Conservation (phyloP, 352 stramenopile genomes). For the Aphanomyces euteiches region DNA sequence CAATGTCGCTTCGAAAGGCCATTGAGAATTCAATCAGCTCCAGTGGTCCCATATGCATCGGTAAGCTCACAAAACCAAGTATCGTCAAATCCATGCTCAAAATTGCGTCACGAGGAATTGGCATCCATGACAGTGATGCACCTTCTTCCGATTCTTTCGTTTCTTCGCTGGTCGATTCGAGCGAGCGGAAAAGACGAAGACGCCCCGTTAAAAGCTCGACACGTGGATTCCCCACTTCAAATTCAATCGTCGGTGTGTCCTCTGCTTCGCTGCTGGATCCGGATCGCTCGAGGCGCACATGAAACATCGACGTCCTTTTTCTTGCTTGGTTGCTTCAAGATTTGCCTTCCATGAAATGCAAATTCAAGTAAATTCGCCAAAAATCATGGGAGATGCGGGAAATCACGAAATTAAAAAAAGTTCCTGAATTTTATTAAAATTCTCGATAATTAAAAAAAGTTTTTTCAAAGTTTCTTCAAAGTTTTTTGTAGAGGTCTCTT, state of each 20-base stretch:
- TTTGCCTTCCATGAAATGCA: neutral
- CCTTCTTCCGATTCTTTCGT: slow-evolving; percentile 17
- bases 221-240: slow-evolving; percentile 29
- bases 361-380: no score
- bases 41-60: slow-evolving; percentile 78
- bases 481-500: no score
- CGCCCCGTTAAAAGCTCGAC: slow-evolving; percentile 26
- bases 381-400: no score
- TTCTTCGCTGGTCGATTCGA: slow-evolving; percentile 5
- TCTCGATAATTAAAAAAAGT: no score
- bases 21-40: slow-evolving; percentile 82
- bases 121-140: neutral
- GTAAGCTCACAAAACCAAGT: slow-evolving; percentile 78
- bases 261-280: neutral
- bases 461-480: no score
- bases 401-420: no score
- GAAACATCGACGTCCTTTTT: slow-evolving; percentile 4
- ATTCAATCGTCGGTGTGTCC: slow-evolving; percentile 13
- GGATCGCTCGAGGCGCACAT: slow-evolving; percentile 9
- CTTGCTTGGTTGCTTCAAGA: neutral
- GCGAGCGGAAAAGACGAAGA: slow-evolving; percentile 24
- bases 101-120: slow-evolving; percentile 10
- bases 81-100: slow-evolving; percentile 39
- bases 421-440: no score
- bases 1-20: slow-evolving; percentile 66